Evolutionary conservation across 495 filamentous ascomycete species (phyloP), one percentile per base, ranked within the genome.

Genomic region (Hypoxylon lenormandii): DNA sequence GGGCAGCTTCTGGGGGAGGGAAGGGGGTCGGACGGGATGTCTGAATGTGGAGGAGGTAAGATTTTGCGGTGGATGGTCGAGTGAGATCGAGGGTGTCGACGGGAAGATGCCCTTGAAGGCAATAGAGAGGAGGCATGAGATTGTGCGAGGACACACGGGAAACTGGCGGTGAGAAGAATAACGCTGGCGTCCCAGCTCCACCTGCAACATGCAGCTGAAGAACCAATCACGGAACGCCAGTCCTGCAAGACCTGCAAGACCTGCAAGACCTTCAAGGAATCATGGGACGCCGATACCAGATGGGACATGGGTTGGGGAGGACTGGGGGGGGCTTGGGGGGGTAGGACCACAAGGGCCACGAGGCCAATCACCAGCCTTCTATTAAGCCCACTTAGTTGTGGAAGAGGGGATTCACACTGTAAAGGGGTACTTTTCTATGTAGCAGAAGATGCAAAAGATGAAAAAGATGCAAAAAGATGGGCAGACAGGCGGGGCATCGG

Each of bases 101-200:
- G 70, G 70, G 73, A 66, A 72, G 72, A 55, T n/a, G 74, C 64
- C 70, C 68, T 70, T 70, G 74, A 70, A 70, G 68, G 65, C 68
- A 54, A 70, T 69, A 59, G 68, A 52, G 64, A 65, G 59, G 71
- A 76, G 74, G 56, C 60, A 69, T 70, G 51, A 69, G 60, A 70
- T 70, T 73, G 73, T 75, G 70, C 56, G 73, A 76, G 73, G 66
- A 62, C 64, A 73, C 55, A 69, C 73, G 70, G 73, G 71, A 76
- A 76, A 76, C 74, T 76, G 74, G 74, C 74, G 74, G 74, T 76
- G 74, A 74, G 72, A 62, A 70, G 72, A 64, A 71, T 69, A 76
- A 72, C 65, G 74, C 72, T 76, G 74, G 74, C 74, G 72, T 76
- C 65, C 64, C 51, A 60, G 72, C 72, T 73, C 74, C 74, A 76